phyloP scores from a whole-genome alignment of 306 rosid species.

The Prunus mira region DNA sequence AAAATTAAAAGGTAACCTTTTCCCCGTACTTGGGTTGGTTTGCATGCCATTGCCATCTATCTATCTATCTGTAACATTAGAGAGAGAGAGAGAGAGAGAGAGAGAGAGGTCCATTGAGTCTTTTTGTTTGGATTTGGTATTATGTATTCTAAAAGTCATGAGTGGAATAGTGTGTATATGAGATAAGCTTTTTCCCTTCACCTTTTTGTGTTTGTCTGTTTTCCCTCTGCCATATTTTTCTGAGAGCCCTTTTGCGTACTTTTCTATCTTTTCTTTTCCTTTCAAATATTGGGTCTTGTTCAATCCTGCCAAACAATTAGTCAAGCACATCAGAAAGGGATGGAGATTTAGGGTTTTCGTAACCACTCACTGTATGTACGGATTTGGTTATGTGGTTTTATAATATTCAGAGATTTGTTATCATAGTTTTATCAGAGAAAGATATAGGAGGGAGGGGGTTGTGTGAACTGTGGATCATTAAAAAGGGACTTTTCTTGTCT shows the following conservation, averaged over 20 bases:
- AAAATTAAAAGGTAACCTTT: conserved; percentile 43
- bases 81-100: conserved; percentile 15
- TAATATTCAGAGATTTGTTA: background rate
- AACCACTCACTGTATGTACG: too few species aligned
- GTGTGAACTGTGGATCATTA: conserved; percentile 42
- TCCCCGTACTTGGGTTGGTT: conserved; percentile 53
- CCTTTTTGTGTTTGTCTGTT: conserved; percentile 13
- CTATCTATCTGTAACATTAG: conserved; percentile 8
- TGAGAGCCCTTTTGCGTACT: conserved; percentile 6
- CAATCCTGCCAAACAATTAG: conserved; percentile 40
- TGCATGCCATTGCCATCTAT: conserved; percentile 31
- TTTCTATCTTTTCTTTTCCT: background rate
- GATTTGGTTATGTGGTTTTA: too few species aligned
- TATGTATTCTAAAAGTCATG: conserved; percentile 39
- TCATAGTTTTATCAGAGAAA: background rate
- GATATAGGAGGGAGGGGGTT: background rate
- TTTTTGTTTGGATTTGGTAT: conserved; percentile 43
- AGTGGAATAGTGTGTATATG: conserved; percentile 39
- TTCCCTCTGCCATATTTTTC: conserved; percentile 6
- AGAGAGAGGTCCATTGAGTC: conserved; percentile 36
- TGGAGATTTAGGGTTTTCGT: too few species aligned
- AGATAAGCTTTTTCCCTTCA: background rate
- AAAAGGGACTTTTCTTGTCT: conserved; percentile 45
- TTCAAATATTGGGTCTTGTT: conserved; percentile 32
- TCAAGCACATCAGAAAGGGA: too few species aligned